These are phyloP conservation scores for Udeniomyces megalosporus DNA, from an alignment of 768 basidiomycete species.

Conservation along the genomic window DNA sequence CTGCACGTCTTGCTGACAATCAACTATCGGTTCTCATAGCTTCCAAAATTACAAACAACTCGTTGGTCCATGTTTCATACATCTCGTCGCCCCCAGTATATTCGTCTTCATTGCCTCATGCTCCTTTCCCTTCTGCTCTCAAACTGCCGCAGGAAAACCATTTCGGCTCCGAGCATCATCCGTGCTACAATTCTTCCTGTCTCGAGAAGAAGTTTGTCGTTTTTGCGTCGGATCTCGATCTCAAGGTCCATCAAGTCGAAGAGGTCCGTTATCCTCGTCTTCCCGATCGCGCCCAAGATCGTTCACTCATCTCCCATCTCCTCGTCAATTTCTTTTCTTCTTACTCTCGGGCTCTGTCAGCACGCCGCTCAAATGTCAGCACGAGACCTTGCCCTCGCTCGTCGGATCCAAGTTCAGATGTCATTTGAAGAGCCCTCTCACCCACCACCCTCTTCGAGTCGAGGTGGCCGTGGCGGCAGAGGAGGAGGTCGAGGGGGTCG, in stretches of 20 bases:
- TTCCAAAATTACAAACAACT: conserved; percentile 64
- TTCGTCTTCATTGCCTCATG: too few relatives aligned
- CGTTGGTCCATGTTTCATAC: conserved; percentile 47
- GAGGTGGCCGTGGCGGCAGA: neutral
- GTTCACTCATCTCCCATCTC: neutral
- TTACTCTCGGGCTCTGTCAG: conserved; percentile 18
- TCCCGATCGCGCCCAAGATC: too few relatives aligned
- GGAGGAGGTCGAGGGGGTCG: neutral
- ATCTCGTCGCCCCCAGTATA: neutral
- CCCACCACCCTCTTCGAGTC: neutral
- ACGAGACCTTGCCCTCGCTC: conserved; percentile 25
- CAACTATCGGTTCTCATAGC: conserved; percentile 31
- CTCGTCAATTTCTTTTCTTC: neutral
- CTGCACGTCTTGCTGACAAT: neutral
- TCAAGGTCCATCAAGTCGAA: conserved; percentile 79
- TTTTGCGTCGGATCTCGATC: conserved; percentile 69
- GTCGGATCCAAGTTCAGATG: conserved; percentile 21
- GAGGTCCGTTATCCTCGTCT: conserved; percentile 29
- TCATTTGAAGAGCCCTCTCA: conserved; percentile 7
- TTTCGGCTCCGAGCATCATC: conserved; percentile 57
- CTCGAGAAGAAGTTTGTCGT: conserved; percentile 85
- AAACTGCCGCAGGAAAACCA: conserved; percentile 27
- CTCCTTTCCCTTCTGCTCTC: neutral
- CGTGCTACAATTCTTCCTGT: conserved; percentile 58
- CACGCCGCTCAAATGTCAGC: conserved; percentile 27